Base-by-base conservation (phyloP, 129 eudicot genomes). In the Pseudognaphalium luteoalbum region DNA sequence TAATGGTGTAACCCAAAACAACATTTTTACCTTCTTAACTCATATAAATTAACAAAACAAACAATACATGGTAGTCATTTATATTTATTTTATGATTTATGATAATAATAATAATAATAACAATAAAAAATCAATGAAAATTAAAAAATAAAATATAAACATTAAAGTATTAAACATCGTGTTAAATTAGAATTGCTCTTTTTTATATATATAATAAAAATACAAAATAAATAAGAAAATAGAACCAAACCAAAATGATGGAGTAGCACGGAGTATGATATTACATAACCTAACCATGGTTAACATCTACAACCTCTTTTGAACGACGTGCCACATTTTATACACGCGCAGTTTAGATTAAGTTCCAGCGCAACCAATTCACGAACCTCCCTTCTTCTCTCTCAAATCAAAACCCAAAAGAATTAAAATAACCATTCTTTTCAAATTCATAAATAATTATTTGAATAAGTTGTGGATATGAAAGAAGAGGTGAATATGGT, bases 401-500 rank as follows among this genome's bases (percentile, higher is more conserved):
- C 77, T 73, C 83, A 56, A 21, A 20, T 50, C 30, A 39, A 77
- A 39, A 58, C 68, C 83, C 67, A 56, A 28, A 35, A 34, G 8
- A 68, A 21, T 11, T 30, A 32, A 2, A 32, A 35, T 35, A 35
- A 35, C 1, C 6, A 35, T 3, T 7, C 9, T 54, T 22, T 25
- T 25, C 0, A 28, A 30, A 63, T 11, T 63, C 30, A 16, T 62
- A 30, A 30, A 16, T 62, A 30, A 30, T n/a, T 14, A 12, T 3
- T 17, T 15, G 30, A 30, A 63, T 33, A 66, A 66, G 6, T 14
- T 60, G 29, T 60, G 10, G 83, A 51, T 74, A 87, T 78, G 90
- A 82, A 87, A 74, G 64, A 76, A 1, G 90, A 86, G 74, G 70
- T n/a, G 63, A 71, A 67, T 54, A 88, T 86, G 89, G 91, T 82